Evolutionary conservation across 2,329 filamentous ascomycete genomes (phyloP), one percentile per base, ranked within the genome.

Genomic region (Colletotrichum truncatum): DNA sequence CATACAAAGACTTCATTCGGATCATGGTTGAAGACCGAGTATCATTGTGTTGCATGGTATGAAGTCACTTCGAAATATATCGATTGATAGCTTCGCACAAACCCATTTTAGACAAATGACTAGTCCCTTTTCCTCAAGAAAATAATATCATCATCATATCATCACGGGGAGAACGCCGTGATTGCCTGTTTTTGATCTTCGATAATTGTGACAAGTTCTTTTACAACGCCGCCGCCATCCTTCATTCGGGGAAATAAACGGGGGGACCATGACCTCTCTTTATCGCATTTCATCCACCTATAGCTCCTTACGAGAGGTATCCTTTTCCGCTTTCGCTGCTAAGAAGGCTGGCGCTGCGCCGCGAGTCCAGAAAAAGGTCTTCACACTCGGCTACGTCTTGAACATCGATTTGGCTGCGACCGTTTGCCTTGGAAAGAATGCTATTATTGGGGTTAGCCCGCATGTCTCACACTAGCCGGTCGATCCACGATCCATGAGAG

Each of bases 381-480:
- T 94, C 91, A 76, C 92, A 94, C 80, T 96, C 93, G 14, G 86
- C 87, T 69, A 96, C 88, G 77, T 95, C 93, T 73, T 89, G 85
- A 61, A 92, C 82, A 73, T 94, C 91, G 73, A 95, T 94, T 74
- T 93, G 90, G 68, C 84, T 86, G 73, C 90, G 89, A 65, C 92
- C 92, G 76, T 91, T 93, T 74, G 96, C 93, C 75, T 93, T 91
- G 65, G 95, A 93, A 73, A 98, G 86, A 78, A 98, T 97, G 78
- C 92, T 90, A 69, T 74, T 68, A 70, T 76, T 71, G 73, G 62
- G 70, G 65, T 70, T 71, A 67, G 74, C 77, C 68, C 36, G 64
- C 69, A 66, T 73, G 74, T 75, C 73, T 78, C 70, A 70, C 70
- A 74, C 63, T 59, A 53, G 56, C 53, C 63, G 55, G 49, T 46